Evolutionary conservation across 176 grass and related monocot genomes (phyloP), one percentile per base, ranked within the genome.

Genomic region (Pontederia crassipes): DNA sequence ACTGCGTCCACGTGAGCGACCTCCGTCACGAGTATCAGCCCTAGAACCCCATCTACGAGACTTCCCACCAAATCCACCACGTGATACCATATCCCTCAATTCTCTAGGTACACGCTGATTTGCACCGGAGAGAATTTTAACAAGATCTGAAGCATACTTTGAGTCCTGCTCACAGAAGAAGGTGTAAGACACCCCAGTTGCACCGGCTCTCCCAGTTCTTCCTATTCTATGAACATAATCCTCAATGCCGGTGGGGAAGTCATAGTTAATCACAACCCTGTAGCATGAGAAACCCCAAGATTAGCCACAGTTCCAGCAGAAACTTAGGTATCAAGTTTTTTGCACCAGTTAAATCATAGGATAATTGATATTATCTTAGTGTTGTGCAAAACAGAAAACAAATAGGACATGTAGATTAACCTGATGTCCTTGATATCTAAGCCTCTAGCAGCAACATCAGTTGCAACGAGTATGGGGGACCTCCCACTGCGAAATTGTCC

Each of bases 351-450:
- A 53, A 32, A 45, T 16, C 12, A 54, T 53, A 28, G 8, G 50
- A 54, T 46, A 0, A 40, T 52, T 18, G 32, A 55, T 74, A 49
- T 20, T 20, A 49, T 15, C 18, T 3, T 17, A 12, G 9, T 14
- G 1, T 65, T n/a, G 16, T 17, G 17, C 2, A 74, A 40, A 55
- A 32, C 12, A 8, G 16, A 28, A 61, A 6, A 12, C 9, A 73
- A 2, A 63, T 54, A 62, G 12, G 49, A 40, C 64, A 49, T 9
- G 11, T 10, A 60, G 26, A 11, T 53, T 59, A 72, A 97, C 93
- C 93, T 98, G 65, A 98, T 98, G 81, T 98, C 93, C 81, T 98
- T 98, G 55, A 98, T 98, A 50, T 92, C 93, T 60, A 98, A 76
- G 66, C 93, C 93, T 48, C 93, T 81, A 13, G 93, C 93, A 57